Base-by-base conservation (phyloP, 176 grass and related monocot genomes). In the Coix lacrymajobi region DNA sequence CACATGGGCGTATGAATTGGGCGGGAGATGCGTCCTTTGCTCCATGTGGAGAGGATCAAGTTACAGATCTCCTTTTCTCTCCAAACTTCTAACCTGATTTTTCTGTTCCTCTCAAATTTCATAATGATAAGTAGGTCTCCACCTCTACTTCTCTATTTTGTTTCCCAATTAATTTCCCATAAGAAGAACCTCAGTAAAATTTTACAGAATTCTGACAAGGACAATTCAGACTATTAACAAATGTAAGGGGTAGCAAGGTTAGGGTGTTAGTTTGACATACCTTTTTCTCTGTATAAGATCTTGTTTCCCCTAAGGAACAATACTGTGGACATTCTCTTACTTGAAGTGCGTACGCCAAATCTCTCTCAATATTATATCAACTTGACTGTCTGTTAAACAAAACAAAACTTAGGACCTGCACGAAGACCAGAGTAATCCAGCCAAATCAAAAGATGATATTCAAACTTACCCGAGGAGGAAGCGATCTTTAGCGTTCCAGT, bases 301-400 rank as follows among this genome's bases (percentile, higher is more conserved):
- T 87, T 88, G 85, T 99, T 99, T 71, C 96, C 96, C 78, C 83
- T 89, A 25, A 99, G 78, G 89, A 96, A 99, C 76, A 99, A 90
- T 71, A 77, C 17, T 99, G 91, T 1, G 96, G 96, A 60, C 93
- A 95, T 85, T 93, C 85, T 87, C 83, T 90, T 49, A 90, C 93
- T 87, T 96, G 89, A 62, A 99, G 91, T 79, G 96, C 96, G 85
- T 85, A 92, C 58, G 93, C 91, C 32, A 99, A 74, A 44, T 99
- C 93, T 37, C 48, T 94, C 87, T 96, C 93, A 45, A 96, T 96
- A 72, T 99, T 40, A 99, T 76, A 84, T 96, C 93, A 87, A 99
- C 79, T 83, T 99, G 20, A 99, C 83, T 2, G 96, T 99, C 93
- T 99, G 89, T 62, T 62, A 91, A 60, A 86, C 52, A 91, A 14